Evolutionary conservation across 768 basidiomycete species (phyloP).

Genomic region (Imleria badia): DNA sequence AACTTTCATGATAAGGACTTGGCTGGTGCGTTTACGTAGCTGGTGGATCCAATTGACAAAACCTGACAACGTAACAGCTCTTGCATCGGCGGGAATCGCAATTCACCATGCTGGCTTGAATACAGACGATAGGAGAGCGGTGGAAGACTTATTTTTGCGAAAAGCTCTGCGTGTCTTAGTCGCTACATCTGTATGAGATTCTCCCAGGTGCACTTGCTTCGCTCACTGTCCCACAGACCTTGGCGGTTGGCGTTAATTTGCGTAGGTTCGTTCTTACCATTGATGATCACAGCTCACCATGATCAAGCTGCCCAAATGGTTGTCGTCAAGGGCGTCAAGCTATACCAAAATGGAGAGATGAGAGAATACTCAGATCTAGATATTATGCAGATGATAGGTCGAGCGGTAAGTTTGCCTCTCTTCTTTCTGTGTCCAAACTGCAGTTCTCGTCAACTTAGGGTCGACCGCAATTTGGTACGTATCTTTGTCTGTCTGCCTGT

Average conservation of each 20-base stretch:
- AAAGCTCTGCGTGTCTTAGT: constrained; percentile 67
- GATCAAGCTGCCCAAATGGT: constrained; percentile 84
- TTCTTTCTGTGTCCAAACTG: background rate
- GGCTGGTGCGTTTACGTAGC: constrained; percentile 31
- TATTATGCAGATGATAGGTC: constrained; percentile 94
- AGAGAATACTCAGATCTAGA: constrained; percentile 91
- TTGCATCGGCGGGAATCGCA: constrained; percentile 76
- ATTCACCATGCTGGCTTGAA: constrained; percentile 90
- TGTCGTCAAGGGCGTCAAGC: constrained; percentile 86
- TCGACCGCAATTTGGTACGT: constrained; percentile 83
- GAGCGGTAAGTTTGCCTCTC: constrained; percentile 58
- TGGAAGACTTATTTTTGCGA: constrained; percentile 72
- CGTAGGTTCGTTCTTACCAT: constrained; percentile 48
- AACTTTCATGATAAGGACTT: constrained; percentile 69
- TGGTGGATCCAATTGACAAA: background rate
- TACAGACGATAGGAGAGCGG: constrained; percentile 65
- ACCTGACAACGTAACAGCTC: constrained; percentile 39
- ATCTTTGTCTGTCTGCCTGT: background rate
- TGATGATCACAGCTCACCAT: background rate
- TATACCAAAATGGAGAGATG: constrained; percentile 66
- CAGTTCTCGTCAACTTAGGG: constrained; percentile 46
- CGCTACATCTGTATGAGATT: constrained; percentile 71
- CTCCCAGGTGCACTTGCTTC: background rate
- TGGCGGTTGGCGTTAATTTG: constrained; percentile 95
- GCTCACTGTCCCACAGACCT: constrained; percentile 54